Base-by-base conservation (phyloP, 176 grass and related monocot genomes). In the Cenchrus purpureus region DNA sequence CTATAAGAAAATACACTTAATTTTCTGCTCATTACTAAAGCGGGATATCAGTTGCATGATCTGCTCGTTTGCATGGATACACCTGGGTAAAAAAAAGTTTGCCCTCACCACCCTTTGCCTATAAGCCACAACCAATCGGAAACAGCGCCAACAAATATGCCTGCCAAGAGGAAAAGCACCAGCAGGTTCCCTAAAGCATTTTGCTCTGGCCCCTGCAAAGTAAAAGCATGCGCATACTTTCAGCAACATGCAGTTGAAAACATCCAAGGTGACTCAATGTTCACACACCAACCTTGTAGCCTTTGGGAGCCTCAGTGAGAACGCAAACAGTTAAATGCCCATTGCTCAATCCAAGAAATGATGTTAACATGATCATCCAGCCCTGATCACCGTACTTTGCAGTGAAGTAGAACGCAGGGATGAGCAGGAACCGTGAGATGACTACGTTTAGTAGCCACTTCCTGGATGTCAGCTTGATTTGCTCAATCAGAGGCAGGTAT, bases 71-170 rank as follows among this genome's bases (percentile, higher is more conserved):
- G 32, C 50, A 25, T 70, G 25, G 13, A 19, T 10, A 51, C 25
- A 79, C n/a, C 4, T 0, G 12, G 0, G 7, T 34, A 34, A 25
- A 59, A 14, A 25, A 14, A 37, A 52, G 6, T 65, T 34, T 14
- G 52, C 1, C 4, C 75, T 95, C 78, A 95, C 88, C 94, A 95
- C 37, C 91, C 88, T 89, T 92, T 93, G 60, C 91, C 86, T 54
- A 93, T 95, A 29, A 95, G 84, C 94, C 94, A 95, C 70, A 95
- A 0, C 86, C 91, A 95, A 78, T 93, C 94, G 83, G 92, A 84
- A 10, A 75, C 73, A 8, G 90, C 88, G 2, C 94, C 88, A 12
- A 62, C 69, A 77, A 77, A 95, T 79, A 95, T 91, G 45, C 93
- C 93, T 19, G 83, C 76, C 65, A 92, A 80, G 58, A 91, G 83